phyloP scores from a whole-genome alignment of 192 early-diverging fungal genomes.

The Backusella circina region DNA sequence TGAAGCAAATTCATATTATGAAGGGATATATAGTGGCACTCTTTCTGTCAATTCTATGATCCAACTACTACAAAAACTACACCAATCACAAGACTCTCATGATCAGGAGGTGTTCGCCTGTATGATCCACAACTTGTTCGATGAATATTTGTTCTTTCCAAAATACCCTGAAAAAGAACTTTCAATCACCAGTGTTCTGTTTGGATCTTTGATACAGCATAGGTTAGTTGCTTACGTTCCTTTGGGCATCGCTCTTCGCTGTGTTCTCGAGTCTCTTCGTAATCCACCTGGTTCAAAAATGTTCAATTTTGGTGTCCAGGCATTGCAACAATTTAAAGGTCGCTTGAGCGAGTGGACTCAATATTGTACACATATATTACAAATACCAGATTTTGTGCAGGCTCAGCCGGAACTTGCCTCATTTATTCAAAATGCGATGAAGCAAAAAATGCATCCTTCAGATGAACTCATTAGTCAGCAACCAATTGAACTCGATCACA shows the following conservation, averaged over 20 bases:
- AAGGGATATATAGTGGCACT: slow-evolving; percentile 72
- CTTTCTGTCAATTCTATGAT: slow-evolving; percentile 80
- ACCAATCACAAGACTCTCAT: slow-evolving; percentile 64
- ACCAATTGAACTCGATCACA: background rate
- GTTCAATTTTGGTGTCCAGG: slow-evolving; percentile 88
- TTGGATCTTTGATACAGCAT: slow-evolving; percentile 87
- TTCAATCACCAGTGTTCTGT: slow-evolving; percentile 81
- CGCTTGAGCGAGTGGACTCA: slow-evolving; percentile 88
- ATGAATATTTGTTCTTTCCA: slow-evolving; percentile 92
- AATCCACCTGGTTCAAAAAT: slow-evolving; percentile 71
- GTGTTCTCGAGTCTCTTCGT: slow-evolving; percentile 82
- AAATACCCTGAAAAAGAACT: slow-evolving; percentile 94
- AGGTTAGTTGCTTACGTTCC: slow-evolving; percentile 76
- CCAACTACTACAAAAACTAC: slow-evolving; percentile 74
- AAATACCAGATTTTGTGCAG: slow-evolving; percentile 79
- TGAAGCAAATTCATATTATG: slow-evolving; percentile 69
- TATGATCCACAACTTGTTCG: slow-evolving; percentile 91
- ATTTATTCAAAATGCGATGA: slow-evolving; percentile 43
- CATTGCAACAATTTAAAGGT: slow-evolving; percentile 76
- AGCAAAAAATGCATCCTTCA: background rate
- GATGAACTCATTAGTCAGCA: slow-evolving; percentile 20
- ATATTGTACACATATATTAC: slow-evolving; percentile 78
- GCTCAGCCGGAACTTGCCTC: slow-evolving; percentile 67
- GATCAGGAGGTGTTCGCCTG: slow-evolving; percentile 84
- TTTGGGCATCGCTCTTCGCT: slow-evolving; percentile 81